phyloP scores from a whole-genome alignment of 495 filamentous ascomycete genomes.

The Cetradonia linearis region DNA sequence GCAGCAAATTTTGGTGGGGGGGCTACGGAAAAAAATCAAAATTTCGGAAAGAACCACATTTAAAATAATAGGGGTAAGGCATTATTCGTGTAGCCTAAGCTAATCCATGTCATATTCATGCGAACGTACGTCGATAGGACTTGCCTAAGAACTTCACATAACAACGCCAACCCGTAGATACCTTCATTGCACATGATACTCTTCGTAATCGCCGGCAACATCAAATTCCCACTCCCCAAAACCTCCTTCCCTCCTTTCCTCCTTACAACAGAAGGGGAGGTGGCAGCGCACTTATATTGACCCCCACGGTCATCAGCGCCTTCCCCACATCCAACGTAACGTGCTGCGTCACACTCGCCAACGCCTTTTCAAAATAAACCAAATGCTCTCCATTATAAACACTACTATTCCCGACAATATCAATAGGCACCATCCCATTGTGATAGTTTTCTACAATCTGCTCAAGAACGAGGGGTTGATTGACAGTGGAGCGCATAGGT shows the following conservation, averaged over 20 bases:
- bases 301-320: conserved; percentile 28
- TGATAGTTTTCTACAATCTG: conserved; percentile 35
- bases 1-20: too few relatives aligned
- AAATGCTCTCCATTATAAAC: conserved; percentile 49
- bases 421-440: conserved; percentile 48
- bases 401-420: conserved; percentile 47
- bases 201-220: too few relatives aligned
- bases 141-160: too few relatives aligned
- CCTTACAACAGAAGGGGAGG: neutral
- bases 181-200: too few relatives aligned
- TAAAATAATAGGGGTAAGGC: too few relatives aligned
- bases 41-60: too few relatives aligned
- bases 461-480: conserved; percentile 39
- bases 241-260: neutral
- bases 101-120: too few relatives aligned
- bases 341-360: conserved; percentile 33
- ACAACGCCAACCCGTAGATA: too few relatives aligned
- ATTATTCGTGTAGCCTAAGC: too few relatives aligned
- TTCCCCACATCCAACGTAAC: conserved; percentile 35
- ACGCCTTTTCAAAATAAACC: conserved; percentile 49
- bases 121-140: too few relatives aligned
- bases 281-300: conserved; percentile 8
- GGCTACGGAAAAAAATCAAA: too few relatives aligned
- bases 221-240: too few relatives aligned
- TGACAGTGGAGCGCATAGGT: conserved; percentile 43